A percentile compares a stretch with the other conserved stretches of the same genome.
Evolutionary conservation across 2,329 filamentous ascomycete species (phyloP).

Genomic region (Dendrostoma leiphaemia): DNA sequence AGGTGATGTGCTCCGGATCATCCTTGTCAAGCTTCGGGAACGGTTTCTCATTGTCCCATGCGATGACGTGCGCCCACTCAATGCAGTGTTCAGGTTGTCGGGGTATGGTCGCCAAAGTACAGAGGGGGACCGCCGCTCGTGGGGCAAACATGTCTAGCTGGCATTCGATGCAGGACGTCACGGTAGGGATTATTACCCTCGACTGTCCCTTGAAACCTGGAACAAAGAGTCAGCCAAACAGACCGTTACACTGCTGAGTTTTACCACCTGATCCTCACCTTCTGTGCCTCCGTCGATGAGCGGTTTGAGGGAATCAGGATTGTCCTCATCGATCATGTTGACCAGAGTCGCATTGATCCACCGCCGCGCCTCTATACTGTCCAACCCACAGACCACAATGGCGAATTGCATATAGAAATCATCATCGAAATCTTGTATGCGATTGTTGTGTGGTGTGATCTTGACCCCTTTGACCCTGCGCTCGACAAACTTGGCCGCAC

Average conservation of each 20-base stretch:
- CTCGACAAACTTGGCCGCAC: conserved; percentile 89
- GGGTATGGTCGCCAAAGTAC: conserved; percentile 93
- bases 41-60: conserved; percentile 85
- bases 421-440: conserved; percentile 95
- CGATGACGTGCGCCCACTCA: conserved; percentile 98
- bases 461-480: conserved; percentile 83
- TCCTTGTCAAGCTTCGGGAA: conserved; percentile 90
- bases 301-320: conserved; percentile 85
- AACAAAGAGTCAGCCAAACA: conserved; percentile 4
- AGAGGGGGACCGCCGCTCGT: conserved; percentile 93
- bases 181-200: conserved; percentile 83
- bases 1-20: conserved; percentile 94
- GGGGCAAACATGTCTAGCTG: conserved; percentile 98
- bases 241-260: background rate
- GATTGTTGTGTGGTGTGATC: conserved; percentile 91
- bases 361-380: conserved; percentile 94
- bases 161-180: conserved; percentile 96
- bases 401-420: conserved; percentile 97
- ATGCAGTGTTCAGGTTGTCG: conserved; percentile 97
- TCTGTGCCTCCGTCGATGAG: conserved; percentile 96
- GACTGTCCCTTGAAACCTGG: conserved; percentile 95
- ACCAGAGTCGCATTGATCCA: conserved; percentile 98
- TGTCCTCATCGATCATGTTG: conserved; percentile 80
- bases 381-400: conserved; percentile 87
- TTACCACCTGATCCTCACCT: conserved; percentile 42